A percentile compares a stretch with the other conserved stretches of the same genome.
These are phyloP conservation scores for Tolypocladium sp. DNA, from an alignment of 2,329 filamentous ascomycete species.

Conservation along the genomic window DNA sequence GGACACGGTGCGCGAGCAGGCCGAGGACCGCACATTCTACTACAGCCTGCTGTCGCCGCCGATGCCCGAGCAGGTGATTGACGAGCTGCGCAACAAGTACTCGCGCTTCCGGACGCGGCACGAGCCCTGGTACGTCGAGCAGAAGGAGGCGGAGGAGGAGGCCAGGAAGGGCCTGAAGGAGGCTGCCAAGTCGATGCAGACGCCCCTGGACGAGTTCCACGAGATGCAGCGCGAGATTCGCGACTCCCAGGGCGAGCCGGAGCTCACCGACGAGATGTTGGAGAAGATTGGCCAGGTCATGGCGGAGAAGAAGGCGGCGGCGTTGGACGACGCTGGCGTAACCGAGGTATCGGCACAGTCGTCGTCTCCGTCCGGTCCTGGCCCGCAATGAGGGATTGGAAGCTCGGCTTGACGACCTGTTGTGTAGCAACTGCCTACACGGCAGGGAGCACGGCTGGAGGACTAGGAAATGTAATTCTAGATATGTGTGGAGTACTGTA, in stretches of 20 bases:
- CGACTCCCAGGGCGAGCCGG: conserved; percentile 43
- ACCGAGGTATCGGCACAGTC: conserved; percentile 18
- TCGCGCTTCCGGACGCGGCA: conserved; percentile 74
- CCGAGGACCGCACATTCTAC: conserved; percentile 66
- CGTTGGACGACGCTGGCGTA: conserved; percentile 27
- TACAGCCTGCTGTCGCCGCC: conserved; percentile 71
- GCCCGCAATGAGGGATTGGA: conserved; percentile 1
- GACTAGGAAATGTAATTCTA: background rate
- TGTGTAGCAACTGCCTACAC: background rate
- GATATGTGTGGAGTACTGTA: background rate
- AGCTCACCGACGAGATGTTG: conserved; percentile 49
- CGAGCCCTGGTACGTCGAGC: conserved; percentile 60
- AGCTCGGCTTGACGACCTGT: background rate
- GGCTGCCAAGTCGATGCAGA: conserved; percentile 32
- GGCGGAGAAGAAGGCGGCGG: conserved; percentile 39
- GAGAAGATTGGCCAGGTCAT: conserved; percentile 54
- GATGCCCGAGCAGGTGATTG: conserved; percentile 68
- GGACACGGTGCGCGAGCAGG: conserved; percentile 70
- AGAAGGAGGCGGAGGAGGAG: conserved; percentile 51
- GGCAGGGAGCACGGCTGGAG: background rate
- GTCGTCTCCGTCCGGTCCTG: conserved; percentile 5
- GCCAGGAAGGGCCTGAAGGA: conserved; percentile 26
- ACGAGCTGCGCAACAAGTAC: conserved; percentile 80
- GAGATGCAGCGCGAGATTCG: conserved; percentile 41
- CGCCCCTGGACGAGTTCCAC: conserved; percentile 52